Conservation (phyloP, 2,329 filamentous ascomycete genomes). For the Corinectria fuckeliana region DNA sequence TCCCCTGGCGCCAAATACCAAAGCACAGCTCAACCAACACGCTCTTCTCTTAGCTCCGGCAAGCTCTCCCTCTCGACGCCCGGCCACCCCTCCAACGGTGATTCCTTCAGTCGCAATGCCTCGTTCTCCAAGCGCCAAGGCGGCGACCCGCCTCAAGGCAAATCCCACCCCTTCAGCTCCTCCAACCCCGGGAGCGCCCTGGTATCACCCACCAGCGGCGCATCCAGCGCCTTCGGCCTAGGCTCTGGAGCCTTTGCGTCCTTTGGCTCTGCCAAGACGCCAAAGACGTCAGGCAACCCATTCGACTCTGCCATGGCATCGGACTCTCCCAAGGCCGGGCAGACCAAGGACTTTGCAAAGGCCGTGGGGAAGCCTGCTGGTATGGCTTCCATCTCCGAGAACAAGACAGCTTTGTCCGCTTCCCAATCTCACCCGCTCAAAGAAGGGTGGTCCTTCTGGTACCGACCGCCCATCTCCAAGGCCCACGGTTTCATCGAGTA, state of each 20-base stretch:
- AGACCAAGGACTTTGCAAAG: constrained; percentile 43
- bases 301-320: constrained; percentile 75
- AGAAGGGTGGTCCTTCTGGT: constrained; percentile 96
- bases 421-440: constrained; percentile 66
- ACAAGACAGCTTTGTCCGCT: constrained; percentile 45
- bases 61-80: constrained; percentile 90
- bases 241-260: constrained; percentile 96
- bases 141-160: constrained; percentile 73
- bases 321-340: constrained; percentile 41
- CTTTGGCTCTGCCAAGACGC: constrained; percentile 80
- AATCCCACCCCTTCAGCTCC: constrained; percentile 75
- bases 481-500: constrained; percentile 88
- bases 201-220: constrained; percentile 58
- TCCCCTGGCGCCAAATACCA: not conserved
- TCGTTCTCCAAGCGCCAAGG: constrained; percentile 77
- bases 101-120: constrained; percentile 65
- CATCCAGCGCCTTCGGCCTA: constrained; percentile 89
- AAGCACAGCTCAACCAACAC: constrained; percentile 22
- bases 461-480: constrained; percentile 94
- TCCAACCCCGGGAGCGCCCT: constrained; percentile 70
- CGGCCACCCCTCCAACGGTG: constrained; percentile 60
- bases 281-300: constrained; percentile 81
- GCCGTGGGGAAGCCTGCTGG: constrained; percentile 38
- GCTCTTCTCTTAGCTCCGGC: constrained; percentile 65
- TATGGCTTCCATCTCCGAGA: constrained; percentile 57